Conservation (phyloP, 1,139 yeast genomes). For the Saccharomyces hybrid region DNA sequence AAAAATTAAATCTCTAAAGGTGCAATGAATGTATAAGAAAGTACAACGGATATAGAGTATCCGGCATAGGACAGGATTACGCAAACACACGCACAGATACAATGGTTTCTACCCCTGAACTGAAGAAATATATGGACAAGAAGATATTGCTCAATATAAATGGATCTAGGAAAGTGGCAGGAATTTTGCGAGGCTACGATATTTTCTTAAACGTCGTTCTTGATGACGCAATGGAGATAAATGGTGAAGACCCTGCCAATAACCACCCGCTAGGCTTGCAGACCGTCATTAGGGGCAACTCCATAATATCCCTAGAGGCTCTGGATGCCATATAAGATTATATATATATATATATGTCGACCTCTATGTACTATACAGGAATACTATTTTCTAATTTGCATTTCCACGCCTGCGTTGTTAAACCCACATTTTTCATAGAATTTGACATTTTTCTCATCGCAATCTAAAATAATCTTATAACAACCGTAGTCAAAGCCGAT, state of each 20-base stretch:
- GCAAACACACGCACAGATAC: constrained; percentile 1
- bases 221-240: constrained; percentile 60
- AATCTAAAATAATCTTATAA: constrained; percentile 85
- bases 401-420: constrained; percentile 61
- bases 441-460: constrained; percentile 69
- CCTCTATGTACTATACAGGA: neutral
- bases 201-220: constrained; percentile 65
- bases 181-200: constrained; percentile 73
- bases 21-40: neutral
- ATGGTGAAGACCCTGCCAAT: constrained; percentile 44
- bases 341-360: neutral
- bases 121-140: constrained; percentile 66
- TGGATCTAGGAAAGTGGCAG: constrained; percentile 65
- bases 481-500: constrained; percentile 58
- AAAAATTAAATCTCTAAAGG: neutral
- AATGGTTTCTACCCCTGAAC: constrained; percentile 64
- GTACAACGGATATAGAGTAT: neutral
- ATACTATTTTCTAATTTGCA: constrained; percentile 38
- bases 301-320: constrained; percentile 49
- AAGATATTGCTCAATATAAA: constrained; percentile 62
- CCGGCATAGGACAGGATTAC: neutral
- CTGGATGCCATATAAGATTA: constrained; percentile 25
- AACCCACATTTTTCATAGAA: constrained; percentile 87
- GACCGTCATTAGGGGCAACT: constrained; percentile 54
- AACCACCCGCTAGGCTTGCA: constrained; percentile 24